Evolutionary conservation across 2,329 filamentous ascomycete species (phyloP).

Genomic region (Thermochaetoides dissita): DNA sequence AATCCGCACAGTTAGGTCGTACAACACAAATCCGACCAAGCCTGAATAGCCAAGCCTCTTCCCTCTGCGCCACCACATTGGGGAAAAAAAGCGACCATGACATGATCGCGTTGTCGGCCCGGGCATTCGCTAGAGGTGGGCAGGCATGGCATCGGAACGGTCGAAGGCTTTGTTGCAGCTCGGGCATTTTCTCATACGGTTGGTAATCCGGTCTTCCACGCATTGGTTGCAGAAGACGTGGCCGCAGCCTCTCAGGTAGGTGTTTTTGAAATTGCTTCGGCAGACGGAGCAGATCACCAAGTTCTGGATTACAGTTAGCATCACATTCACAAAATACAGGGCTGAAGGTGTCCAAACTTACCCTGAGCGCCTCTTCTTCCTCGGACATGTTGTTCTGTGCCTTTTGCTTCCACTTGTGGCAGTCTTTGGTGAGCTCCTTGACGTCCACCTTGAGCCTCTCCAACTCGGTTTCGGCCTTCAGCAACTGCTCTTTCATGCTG

Average conservation of each 20-base stretch:
- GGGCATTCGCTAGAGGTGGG: slow-evolving; percentile 29
- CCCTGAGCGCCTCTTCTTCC: slow-evolving; percentile 73
- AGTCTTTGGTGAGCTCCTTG: slow-evolving; percentile 65
- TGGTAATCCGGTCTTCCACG: slow-evolving; percentile 75
- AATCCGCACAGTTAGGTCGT: not conserved
- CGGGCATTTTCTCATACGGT: slow-evolving; percentile 87
- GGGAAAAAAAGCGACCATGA: not conserved
- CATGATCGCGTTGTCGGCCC: not conserved
- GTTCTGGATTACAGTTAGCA: slow-evolving; percentile 35
- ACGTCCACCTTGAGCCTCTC: slow-evolving; percentile 68
- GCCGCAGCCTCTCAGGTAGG: slow-evolving; percentile 81
- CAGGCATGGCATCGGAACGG: slow-evolving; percentile 72
- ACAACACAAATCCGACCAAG: slow-evolving; percentile 1
- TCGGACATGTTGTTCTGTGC: slow-evolving; percentile 66
- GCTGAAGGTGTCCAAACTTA: slow-evolving; percentile 34
- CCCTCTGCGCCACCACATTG: not conserved
- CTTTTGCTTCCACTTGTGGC: slow-evolving; percentile 77
- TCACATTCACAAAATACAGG: not conserved
- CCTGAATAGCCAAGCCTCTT: not conserved
- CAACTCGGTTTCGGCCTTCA: slow-evolving; percentile 57
- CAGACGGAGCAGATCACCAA: slow-evolving; percentile 85
- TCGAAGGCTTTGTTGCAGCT: slow-evolving; percentile 89
- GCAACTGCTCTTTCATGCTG: slow-evolving; percentile 39
- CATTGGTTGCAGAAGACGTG: slow-evolving; percentile 89
- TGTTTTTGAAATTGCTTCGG: slow-evolving; percentile 86